Evolutionary conservation across 768 basidiomycete species (phyloP).

Genomic region (Cytidiella melzeri): DNA sequence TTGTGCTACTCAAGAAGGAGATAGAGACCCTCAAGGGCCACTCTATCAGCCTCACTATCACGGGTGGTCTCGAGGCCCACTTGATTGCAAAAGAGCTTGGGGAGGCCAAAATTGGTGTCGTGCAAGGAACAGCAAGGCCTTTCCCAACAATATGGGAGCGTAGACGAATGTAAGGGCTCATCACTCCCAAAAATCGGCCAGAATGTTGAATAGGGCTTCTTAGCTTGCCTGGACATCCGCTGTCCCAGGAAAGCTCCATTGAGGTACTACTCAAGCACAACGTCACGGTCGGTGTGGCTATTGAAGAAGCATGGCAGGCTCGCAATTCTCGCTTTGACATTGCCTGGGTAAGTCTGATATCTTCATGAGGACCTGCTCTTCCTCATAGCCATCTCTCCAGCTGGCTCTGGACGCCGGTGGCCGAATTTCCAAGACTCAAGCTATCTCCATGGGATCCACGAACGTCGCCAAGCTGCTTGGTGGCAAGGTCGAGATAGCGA

Average conservation of each 20-base stretch:
- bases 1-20: conserved; percentile 55
- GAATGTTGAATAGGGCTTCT: no score
- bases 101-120: conserved; percentile 59
- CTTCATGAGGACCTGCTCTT: neutral
- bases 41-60: conserved; percentile 37
- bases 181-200: no score
- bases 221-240: conserved; percentile 66
- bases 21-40: conserved; percentile 33
- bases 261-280: conserved; percentile 48
- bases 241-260: conserved; percentile 47
- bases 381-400: neutral
- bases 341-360: conserved; percentile 37
- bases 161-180: conserved; percentile 43
- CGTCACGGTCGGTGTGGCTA: conserved; percentile 57
- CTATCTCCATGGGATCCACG: conserved; percentile 46
- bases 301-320: conserved; percentile 24
- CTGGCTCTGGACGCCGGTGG: conserved; percentile 19
- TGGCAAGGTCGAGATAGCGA: conserved; percentile 15
- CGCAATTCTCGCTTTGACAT: conserved; percentile 27
- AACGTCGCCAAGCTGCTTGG: conserved; percentile 53
- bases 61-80: conserved; percentile 56
- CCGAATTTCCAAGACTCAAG: conserved; percentile 31
- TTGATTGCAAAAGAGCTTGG: conserved; percentile 60
- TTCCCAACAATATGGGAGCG: conserved; percentile 53
- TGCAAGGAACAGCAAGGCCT: conserved; percentile 56